Percentiles rank a stretch among this genome's conserved stretches.
Evolutionary conservation across 2,329 filamentous ascomycete genomes (phyloP).

Genomic region (Hypoxylon sp.): DNA sequence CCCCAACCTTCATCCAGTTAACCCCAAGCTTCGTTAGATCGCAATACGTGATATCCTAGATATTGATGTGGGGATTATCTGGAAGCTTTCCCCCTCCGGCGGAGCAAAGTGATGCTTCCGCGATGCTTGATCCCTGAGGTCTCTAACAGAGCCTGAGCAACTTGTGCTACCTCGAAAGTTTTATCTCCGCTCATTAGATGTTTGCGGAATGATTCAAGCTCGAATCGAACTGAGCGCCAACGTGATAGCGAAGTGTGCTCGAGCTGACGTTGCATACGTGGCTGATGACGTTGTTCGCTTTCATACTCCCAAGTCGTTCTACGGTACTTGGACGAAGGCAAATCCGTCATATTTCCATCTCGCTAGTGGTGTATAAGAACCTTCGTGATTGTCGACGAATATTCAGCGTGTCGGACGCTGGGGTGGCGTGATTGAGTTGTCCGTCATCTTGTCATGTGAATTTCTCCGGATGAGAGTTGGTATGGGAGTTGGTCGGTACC

Average conservation of each 20-base stretch:
- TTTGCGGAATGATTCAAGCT: neutral
- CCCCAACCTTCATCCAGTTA: neutral
- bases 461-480: constrained; percentile 11
- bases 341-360: constrained; percentile 1
- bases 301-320: neutral
- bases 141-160: neutral
- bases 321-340: neutral
- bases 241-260: neutral
- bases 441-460: constrained; percentile 2
- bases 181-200: neutral
- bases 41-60: neutral
- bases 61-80: neutral
- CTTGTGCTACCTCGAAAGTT: neutral
- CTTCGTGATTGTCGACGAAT: neutral
- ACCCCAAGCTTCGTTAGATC: neutral
- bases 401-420: constrained; percentile 2
- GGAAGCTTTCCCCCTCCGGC: neutral
- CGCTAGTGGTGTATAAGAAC: neutral
- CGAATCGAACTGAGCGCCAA: neutral
- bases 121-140: neutral
- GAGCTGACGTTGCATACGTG: constrained; percentile 12
- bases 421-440: neutral
- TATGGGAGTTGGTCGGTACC: constrained; percentile 5
- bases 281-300: constrained; percentile 1
- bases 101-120: constrained; percentile 1